Evolutionary conservation across 2,329 filamentous ascomycete species (phyloP).

Genomic region (Colletotrichum abscissum): DNA sequence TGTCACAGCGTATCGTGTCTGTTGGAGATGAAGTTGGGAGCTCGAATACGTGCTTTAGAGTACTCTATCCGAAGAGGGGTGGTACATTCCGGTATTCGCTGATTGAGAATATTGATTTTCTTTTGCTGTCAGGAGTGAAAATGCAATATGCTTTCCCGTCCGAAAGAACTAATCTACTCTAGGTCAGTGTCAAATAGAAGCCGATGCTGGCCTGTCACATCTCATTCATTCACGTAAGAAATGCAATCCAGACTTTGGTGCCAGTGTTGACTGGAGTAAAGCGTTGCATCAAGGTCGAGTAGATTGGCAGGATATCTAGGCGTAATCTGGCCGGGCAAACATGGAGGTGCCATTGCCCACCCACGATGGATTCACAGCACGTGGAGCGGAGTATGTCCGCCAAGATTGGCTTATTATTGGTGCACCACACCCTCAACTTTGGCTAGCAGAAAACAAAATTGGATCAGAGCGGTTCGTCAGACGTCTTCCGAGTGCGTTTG

Average conservation of each 20-base stretch:
- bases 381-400: not conserved
- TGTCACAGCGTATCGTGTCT: no score
- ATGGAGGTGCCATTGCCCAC: not conserved
- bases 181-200: no score
- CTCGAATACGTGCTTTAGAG: no score
- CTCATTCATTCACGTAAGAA: not conserved
- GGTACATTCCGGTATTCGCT: no score
- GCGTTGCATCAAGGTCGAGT: not conserved
- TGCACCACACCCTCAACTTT: not conserved
- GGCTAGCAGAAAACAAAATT: not conserved
- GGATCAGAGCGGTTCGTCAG: not conserved
- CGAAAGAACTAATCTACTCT: no score
- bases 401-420: not conserved
- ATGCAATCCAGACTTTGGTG: not conserved
- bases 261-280: not conserved
- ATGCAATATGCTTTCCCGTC: no score
- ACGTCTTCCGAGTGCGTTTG: no score
- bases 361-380: not conserved
- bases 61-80: no score
- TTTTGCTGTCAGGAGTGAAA: no score
- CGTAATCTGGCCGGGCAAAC: not conserved
- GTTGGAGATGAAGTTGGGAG: no score
- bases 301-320: not conserved
- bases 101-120: no score
- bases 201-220: no score